phyloP scores from a whole-genome alignment of 2,329 filamentous ascomycete species.

The Hypomyces rosellus region DNA sequence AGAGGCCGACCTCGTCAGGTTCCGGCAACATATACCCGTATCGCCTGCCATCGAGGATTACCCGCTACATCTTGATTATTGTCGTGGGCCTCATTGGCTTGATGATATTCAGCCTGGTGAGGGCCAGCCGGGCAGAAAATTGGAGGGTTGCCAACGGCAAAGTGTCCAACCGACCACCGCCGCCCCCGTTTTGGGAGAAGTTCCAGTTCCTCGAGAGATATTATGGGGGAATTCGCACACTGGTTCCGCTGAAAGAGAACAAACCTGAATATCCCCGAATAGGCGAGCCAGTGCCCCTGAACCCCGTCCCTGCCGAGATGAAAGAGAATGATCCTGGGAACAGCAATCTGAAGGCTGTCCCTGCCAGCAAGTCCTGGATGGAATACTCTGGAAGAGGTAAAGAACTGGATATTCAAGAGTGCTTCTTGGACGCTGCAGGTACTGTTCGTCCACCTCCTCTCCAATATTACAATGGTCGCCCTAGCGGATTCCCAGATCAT shows the following conservation, averaged over 20 bases:
- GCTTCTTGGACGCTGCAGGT: conserved; percentile 66
- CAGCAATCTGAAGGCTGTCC: conserved; percentile 16
- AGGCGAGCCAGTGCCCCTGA: conserved; percentile 43
- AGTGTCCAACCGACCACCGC: conserved; percentile 40
- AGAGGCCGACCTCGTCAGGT: conserved; percentile 15
- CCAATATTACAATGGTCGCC: conserved; percentile 69
- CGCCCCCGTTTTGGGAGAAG: conserved; percentile 71
- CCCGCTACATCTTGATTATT: conserved; percentile 70
- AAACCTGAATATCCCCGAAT: conserved; percentile 72
- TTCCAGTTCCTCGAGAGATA: conserved; percentile 85
- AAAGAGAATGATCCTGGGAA: background rate
- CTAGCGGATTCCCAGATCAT: conserved; percentile 76
- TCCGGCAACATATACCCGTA: conserved; percentile 39
- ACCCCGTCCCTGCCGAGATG: background rate
- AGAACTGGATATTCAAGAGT: conserved; percentile 55
- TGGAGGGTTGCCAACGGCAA: conserved; percentile 51
- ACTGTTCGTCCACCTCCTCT: conserved; percentile 63
- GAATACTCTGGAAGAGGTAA: conserved; percentile 33
- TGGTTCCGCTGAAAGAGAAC: conserved; percentile 62
- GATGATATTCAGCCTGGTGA: conserved; percentile 69
- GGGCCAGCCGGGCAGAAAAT: conserved; percentile 67
- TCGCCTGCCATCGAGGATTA: conserved; percentile 64
- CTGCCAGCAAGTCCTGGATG: conserved; percentile 29
- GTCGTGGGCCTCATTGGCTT: conserved; percentile 64
- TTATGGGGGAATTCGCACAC: conserved; percentile 74